Evolutionary conservation across 768 basidiomycete species (phyloP).

Genomic region (Strobilomyces echinocephalus): DNA sequence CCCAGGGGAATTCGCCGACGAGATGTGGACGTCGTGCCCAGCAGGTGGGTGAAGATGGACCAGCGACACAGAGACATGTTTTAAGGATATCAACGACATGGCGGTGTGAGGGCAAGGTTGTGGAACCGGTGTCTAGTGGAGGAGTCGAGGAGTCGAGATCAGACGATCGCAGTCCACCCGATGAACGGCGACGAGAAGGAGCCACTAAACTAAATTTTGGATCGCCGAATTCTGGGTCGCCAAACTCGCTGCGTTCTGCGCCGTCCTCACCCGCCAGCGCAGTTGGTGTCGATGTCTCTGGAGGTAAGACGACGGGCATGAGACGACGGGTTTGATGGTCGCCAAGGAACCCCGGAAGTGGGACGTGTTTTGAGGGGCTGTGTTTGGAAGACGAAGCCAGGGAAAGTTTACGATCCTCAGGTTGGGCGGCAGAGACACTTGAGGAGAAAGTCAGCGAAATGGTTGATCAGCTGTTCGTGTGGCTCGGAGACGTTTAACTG

Average conservation of each 20-base stretch:
- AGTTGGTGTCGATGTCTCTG: slow-evolving; percentile 20
- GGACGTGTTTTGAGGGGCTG: slow-evolving; percentile 17
- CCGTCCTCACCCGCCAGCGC: slow-evolving; percentile 10
- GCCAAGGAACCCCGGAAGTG: slow-evolving; percentile 25
- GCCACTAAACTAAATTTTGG: slow-evolving; percentile 6
- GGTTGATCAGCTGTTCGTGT: slow-evolving; percentile 25
- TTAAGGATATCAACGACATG: slow-evolving; percentile 24
- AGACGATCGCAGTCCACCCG: no score
- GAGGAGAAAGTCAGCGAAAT: slow-evolving; percentile 22
- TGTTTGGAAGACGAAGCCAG: slow-evolving; percentile 18
- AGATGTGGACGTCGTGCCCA: slow-evolving; percentile 18
- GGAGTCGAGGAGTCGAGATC: no score
- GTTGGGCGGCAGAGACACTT: slow-evolving; percentile 22
- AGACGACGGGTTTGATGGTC: slow-evolving; percentile 24
- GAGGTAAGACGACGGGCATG: slow-evolving; percentile 19
- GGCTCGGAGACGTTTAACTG: slow-evolving; percentile 25
- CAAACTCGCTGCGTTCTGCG: slow-evolving; percentile 14
- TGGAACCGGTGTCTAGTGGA: no score
- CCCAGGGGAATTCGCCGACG: slow-evolving; percentile 48
- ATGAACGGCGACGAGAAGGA: not conserved
- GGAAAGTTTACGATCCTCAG: slow-evolving; percentile 27
- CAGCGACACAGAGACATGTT: slow-evolving; percentile 19
- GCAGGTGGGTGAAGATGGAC: slow-evolving; percentile 31
- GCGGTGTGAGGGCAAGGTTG: no score
- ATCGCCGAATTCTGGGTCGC: slow-evolving; percentile 22